A percentile compares a stretch with the other conserved stretches of the same genome.
Evolutionary conservation across 768 basidiomycete species (phyloP).

Genomic region (Udeniomyces megalosporus): DNA sequence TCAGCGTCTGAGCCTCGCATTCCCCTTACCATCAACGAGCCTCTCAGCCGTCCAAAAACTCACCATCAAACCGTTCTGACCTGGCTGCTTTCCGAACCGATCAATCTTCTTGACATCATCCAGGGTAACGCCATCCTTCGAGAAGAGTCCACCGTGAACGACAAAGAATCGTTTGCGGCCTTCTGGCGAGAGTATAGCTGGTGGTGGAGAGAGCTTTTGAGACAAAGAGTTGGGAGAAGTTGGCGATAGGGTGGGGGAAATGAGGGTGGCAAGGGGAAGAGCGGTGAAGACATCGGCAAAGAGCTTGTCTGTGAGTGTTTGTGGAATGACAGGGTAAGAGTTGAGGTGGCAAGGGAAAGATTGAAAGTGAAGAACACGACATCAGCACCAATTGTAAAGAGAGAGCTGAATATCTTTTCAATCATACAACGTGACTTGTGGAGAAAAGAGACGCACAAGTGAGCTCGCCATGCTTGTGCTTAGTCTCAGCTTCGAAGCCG

Average conservation of each 20-base stretch:
- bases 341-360: constrained; percentile 7
- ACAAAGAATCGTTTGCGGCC: constrained; percentile 81
- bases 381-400: no score
- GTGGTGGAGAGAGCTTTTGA: constrained; percentile 24
- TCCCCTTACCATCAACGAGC: no score
- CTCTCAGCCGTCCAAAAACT: constrained; percentile 71
- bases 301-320: constrained; percentile 38
- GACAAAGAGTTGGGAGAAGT: constrained; percentile 32
- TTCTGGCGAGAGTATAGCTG: constrained; percentile 58
- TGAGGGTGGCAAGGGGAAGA: constrained; percentile 71
- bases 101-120: constrained; percentile 81
- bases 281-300: constrained; percentile 88
- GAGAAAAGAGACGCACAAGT: constrained; percentile 55
- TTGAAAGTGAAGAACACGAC: background rate
- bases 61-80: constrained; percentile 87
- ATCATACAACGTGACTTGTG: no score
- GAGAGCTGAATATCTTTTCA: no score
- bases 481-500: constrained; percentile 89
- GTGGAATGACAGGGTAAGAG: background rate
- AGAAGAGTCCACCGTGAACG: constrained; percentile 91
- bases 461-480: constrained; percentile 90
- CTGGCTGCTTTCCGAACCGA: constrained; percentile 77
- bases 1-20: background rate
- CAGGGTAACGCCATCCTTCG: constrained; percentile 82
- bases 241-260: constrained; percentile 48